Evolutionary conservation across 2,329 filamentous ascomycete species (phyloP), one percentile per base, ranked within the genome.

Genomic region (Cladosporium sp.): DNA sequence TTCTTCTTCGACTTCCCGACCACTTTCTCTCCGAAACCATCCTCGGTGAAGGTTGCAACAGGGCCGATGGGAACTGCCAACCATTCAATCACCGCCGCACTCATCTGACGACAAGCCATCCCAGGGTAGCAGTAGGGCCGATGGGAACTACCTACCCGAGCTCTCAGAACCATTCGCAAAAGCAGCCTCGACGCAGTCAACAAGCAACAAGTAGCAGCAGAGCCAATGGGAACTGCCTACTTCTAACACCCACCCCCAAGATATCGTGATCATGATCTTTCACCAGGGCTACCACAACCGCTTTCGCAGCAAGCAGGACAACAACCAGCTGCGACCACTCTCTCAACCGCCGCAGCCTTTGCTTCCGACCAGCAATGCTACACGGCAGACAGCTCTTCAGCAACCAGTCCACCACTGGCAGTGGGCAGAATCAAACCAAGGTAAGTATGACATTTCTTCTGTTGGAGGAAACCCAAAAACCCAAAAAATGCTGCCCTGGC

Each of bases 151-250:
- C 45, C 29, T 48, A 39, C 45, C 18, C 6, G 13, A 18, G 8
- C 32, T 15, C 15, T 3, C 32, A 35, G 15, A 11, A 7, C n/a
- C 32, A 27, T 35, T 16, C 13, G 15, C 32, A 35, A n/a, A 7
- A 7, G 32, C 9, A 35, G 13, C 15, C 32, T 35, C 32, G 15
- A 18, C 12, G 15, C n/a, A 35, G 25, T 38, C 43, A 38, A 46
- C 7, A 30, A 38, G 7, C 43, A 47, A 25, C 33, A 47, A 38
- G 35, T 38, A 38, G 43, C 43, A 47, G 43, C 43, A 38, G 43
- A 33, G 35, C 43, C 35, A 22, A 29, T 47, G 43, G 43, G 43
- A 47, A 47, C 43, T 38, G 43, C 43, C 43, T 46, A 38, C 25
- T 46, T 38, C 25, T 16, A n/a, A 20, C 7, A 19, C 41, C 29